These are phyloP conservation scores for Nicotiana undulata DNA, from an alignment of 257 asterid species.

Conservation along the genomic window DNA sequence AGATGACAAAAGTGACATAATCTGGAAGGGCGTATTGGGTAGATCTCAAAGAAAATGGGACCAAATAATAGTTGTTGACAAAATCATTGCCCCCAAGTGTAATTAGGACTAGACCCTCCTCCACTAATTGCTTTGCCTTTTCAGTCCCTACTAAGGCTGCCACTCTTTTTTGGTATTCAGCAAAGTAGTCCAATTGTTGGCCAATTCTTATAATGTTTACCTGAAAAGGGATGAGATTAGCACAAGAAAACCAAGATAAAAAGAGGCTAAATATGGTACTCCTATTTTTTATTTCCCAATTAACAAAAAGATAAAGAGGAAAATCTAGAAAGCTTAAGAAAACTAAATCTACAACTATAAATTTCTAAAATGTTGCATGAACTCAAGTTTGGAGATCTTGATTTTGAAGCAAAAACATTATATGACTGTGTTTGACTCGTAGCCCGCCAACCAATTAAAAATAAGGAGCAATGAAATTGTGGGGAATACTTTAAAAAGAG, in stretches of 20 bases:
- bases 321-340: no score
- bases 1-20: constrained; percentile 42
- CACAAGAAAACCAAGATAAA: background rate
- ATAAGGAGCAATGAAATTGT: no score
- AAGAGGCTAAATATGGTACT: background rate
- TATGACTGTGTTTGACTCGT: no score
- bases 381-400: background rate
- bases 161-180: constrained; percentile 49
- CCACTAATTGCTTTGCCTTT: constrained; percentile 28
- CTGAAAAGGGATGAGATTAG: no score
- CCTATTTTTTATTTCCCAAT: no score
- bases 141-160: constrained; percentile 36
- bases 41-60: constrained; percentile 59
- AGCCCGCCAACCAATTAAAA: no score
- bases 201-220: constrained; percentile 57
- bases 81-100: constrained; percentile 93
- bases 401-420: background rate
- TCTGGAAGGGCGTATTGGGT: constrained; percentile 44
- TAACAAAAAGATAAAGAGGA: background rate
- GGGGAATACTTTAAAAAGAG: no score
- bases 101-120: constrained; percentile 45
- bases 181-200: constrained; percentile 46
- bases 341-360: no score
- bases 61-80: constrained; percentile 74
- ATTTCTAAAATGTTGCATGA: background rate